Base-by-base conservation (phyloP, 305 asterid genomes). In the Fraxinus velutina region DNA sequence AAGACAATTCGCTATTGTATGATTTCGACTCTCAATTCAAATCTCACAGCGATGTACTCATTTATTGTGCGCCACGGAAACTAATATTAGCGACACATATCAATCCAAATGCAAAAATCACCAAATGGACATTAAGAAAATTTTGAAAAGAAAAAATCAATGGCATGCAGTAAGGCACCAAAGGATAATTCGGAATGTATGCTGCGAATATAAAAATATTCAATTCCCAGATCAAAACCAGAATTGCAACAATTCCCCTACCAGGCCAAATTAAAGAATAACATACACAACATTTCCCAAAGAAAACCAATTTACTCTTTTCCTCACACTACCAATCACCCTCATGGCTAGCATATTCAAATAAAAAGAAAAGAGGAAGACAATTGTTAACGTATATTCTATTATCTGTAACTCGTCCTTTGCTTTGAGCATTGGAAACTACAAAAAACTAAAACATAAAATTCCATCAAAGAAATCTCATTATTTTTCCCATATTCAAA, bases 401-500 rank as follows among this genome's bases (percentile, higher is more conserved):
- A 27, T 13, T 55, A 42, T 73, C 83, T 34, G 64, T 19, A 60
- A 24, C 80, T 3, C 72, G 74, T 42, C 47, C 81, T 24, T 42
- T 33, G 10, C 39, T 52, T 12, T 52, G 78, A 80, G 33, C 75
- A 75, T 76, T 5, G 71, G 47, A 39, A 80, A 80, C 33, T 55
- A 10, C 21, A 64, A 57, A 64, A 57, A 70, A 3, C 24, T 62
- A 62, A 21, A 6, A 6, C 6, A 10, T 3, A 68, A 37, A 64
- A 15, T 4, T 0, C 1, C 64, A 22, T 34, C 22, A 64, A 24
- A 73, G 78, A 27, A 27, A 70, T 5, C 64, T 24, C 80, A 32
- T 52, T 27, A 10, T 12, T 44, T 42, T 68, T 33, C 37, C 68
- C 73, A 44, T 44, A 24, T 76, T 34, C 12, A 60, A 6, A 30